A percentile compares a stretch with the other conserved stretches of the same genome.
phyloP scores from a whole-genome alignment of 2,329 filamentous ascomycete genomes.

The Ophiocordyceps unilateralis region DNA sequence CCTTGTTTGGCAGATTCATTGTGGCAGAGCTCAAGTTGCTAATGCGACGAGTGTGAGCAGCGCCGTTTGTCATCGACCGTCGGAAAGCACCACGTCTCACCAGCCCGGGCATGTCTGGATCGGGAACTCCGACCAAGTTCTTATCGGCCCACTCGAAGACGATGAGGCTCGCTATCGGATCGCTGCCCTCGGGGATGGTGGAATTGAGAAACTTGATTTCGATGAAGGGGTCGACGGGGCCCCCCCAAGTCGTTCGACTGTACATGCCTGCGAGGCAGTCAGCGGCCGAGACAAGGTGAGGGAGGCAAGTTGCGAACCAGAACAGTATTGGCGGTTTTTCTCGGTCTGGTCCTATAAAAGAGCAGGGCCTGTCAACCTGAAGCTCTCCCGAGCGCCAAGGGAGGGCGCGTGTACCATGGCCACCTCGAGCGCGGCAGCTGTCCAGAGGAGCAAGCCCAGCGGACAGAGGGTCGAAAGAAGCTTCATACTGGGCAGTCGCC shows the following conservation, averaged over 20 bases:
- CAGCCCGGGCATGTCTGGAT: constrained; percentile 24
- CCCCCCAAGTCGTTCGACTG: constrained; percentile 75
- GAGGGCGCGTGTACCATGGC: constrained; percentile 28
- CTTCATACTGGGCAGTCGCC: constrained; percentile 30
- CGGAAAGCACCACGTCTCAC: constrained; percentile 14
- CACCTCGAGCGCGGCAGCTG: constrained; percentile 38
- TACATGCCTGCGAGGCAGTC: constrained; percentile 56
- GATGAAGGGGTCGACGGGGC: constrained; percentile 77
- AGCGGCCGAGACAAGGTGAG: background rate
- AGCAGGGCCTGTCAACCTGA: constrained; percentile 7
- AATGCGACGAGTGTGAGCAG: background rate
- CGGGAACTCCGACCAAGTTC: constrained; percentile 54
- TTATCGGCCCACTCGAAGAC: constrained; percentile 93
- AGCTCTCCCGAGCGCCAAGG: background rate
- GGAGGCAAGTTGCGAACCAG: constrained; percentile 24
- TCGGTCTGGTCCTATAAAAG: constrained; percentile 50
- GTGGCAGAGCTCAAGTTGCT: constrained; percentile 51
- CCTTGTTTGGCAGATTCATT: constrained; percentile 48
- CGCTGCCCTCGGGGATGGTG: constrained; percentile 36
- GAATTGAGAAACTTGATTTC: constrained; percentile 56
- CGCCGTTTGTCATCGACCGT: constrained; percentile 5
- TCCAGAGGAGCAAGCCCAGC: constrained; percentile 36
- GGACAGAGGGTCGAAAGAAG: constrained; percentile 25
- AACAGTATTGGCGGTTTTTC: constrained; percentile 66
- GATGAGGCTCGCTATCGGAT: constrained; percentile 66